phyloP scores from a whole-genome alignment of 2,329 filamentous ascomycete species.

The Neopestalotiopsis sp. region DNA sequence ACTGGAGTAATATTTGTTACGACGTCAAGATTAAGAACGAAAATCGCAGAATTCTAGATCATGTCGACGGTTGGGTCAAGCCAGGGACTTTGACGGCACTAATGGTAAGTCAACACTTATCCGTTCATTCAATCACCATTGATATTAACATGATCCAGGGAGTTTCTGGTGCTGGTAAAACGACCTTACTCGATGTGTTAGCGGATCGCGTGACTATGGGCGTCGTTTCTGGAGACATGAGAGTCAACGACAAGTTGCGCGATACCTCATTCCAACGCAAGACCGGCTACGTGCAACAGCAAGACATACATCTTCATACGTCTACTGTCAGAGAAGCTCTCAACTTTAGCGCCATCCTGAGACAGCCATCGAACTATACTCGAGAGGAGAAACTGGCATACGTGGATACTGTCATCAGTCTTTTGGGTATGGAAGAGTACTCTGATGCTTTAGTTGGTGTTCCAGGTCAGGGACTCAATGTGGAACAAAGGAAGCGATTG shows the following conservation, averaged over 20 bases:
- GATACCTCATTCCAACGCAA: conserved; percentile 80
- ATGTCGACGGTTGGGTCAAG: too few relatives aligned
- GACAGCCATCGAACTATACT: conserved; percentile 63
- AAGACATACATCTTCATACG: conserved; percentile 70
- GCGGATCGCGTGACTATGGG: conserved; percentile 28
- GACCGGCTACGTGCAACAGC: conserved; percentile 72
- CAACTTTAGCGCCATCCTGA: conserved; percentile 67
- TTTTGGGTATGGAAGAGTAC: conserved; percentile 71
- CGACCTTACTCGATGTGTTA: conserved; percentile 26
- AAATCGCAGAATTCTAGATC: too few relatives aligned
- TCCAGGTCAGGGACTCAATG: too few relatives aligned
- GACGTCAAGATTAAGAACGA: conserved; percentile 62
- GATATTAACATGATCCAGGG: too few relatives aligned
- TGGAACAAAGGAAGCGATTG: too few relatives aligned
- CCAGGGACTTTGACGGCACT: too few relatives aligned
- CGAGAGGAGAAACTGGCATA: conserved; percentile 69
- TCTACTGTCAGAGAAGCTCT: conserved; percentile 71
- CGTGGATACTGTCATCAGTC: conserved; percentile 69
- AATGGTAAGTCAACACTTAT: too few relatives aligned
- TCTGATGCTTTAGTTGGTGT: conserved; percentile 65
- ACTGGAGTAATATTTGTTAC: conserved; percentile 34
- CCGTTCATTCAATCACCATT: too few relatives aligned
- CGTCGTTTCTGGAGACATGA: conserved; percentile 77
- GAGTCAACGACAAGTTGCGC: conserved; percentile 75
- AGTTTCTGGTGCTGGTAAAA: too few relatives aligned